Evolutionary conservation across 1,139 yeast genomes (phyloP), one percentile per base, ranked within the genome.

Genomic region (Fermentozyma sake): DNA sequence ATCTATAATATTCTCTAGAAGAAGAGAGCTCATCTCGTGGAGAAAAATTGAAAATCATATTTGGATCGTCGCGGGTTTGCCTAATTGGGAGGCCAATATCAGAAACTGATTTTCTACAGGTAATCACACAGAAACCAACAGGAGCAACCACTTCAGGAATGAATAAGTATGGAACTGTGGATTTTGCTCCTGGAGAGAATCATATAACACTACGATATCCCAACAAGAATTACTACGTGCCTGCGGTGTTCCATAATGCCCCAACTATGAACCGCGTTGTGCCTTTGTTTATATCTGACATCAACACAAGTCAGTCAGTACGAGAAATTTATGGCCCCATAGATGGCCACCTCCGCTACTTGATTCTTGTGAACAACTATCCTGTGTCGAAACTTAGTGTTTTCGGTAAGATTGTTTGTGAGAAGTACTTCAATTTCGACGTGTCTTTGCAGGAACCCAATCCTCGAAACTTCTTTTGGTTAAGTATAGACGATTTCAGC

Each of bases 181-280:
- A 58, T 34, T 42, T 55, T 30, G 65, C 55, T 1, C 65, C 65
- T 1, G 62, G 58, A 1, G 41, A 55, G 8, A 36, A 40, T 22
- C 60, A 59, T 29, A 46, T 61, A 7, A 48, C 44, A n/a, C 44
- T 47, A 14, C 44, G 52, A 13, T 30, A 31, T 9, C 33, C 44
- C 8, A 49, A 38, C 2, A 34, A 45, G 2, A 45, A 49, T 8
- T 65, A 31, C 37, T 67, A 64, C 30, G 42, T 43, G 2, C 58
- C 64, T 3, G 52, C 44, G 14, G 35, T 64, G 3, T 61, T 65
- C 35, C 61, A 63, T 31, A 23, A 42, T 1, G 50, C 68, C 0
- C 48, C 48, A 1, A 58, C 61, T 7, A 44, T 46, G 25, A 30
- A 39, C n/a, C 21, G 29, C 7, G 26, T 26, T 4, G 44, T 55